Base-by-base conservation (phyloP, 306 rosid genomes). In the Quercus dentata region DNA sequence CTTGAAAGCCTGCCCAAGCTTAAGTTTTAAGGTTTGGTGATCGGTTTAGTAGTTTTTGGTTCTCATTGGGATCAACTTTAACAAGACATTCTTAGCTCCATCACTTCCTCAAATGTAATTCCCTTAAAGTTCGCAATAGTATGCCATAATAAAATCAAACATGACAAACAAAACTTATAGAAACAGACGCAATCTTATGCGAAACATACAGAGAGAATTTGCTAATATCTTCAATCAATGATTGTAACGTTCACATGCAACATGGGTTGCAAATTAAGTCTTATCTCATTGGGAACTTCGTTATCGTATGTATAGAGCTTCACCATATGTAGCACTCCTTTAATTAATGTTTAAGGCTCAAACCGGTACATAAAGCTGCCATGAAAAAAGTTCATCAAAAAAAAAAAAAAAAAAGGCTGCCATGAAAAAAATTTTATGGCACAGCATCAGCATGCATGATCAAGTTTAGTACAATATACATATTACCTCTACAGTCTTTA, bases 31-130 rank as follows among this genome's bases (percentile, higher is more conserved):
- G 90, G 69, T 25, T 79, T 10, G 76, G 25, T 78, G 56, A 58
- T 6, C 33, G 25, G 59, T 71, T 62, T 44, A 30, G 30, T 44
- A 30, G 41, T 33, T 3, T 79, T 31, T 31, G 41, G 61, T 33
- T 76, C 71, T 52, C 81, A 51, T 72, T 65, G 83, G 84, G 72
- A 78, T 79, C 78, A 52, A 44, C 64, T 76, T 76, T 79, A 54
- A 82, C 82, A 75, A 71, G 52, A 74, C 77, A 74, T 74, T 56
- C 77, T 74, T 14, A 19, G 18, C 59, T 25, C 21, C 13, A 27
- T 41, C 69, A 13, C 30, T 63, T 25, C 20, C 38, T 58, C 70
- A 13, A 13, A 41, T n/a, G 28, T 44, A 62, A 5, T 8, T 27
- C 38, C 54, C 54, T 49, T 5, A 12, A 49, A 49, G 17, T 12